Base-by-base conservation (phyloP, 2,329 filamentous ascomycete species). In the Calonectria hawksworthii region DNA sequence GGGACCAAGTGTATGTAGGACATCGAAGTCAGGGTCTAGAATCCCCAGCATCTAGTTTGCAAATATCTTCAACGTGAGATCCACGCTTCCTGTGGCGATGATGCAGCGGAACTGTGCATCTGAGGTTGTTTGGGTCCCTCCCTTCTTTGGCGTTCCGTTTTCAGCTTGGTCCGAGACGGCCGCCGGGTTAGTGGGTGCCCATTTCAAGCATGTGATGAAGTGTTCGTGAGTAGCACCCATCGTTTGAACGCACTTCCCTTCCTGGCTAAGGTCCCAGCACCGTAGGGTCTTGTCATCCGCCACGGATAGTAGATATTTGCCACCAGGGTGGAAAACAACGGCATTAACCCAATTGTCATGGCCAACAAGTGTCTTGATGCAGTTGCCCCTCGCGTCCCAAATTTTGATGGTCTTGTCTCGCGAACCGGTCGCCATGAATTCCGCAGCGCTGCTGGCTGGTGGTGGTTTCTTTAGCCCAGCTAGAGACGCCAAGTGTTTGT, bases 311-410 rank as follows among this genome's bases (percentile, higher is more conserved):
- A 99, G 90, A 81, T 97, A 98, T 85, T 96, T 98, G 51, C 96
- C 96, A 11, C 95, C 94, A 0, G 96, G 96, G 81, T 98, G 96
- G 84, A 98, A 99, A 16, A 95, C 92, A 7, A 98, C 86, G 0
- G 91, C 94, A 38, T 95, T 92, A 10, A 99, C 92, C 96, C 96
- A 99, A 83, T 98, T 98, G 84, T 98, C 96, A 83, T 98, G 96
- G 2, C 96, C 96, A 1, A 93, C 87, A 2, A 99, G 88, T 0
- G 94, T 97, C 84, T 95, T 97, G 83, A 98, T 92, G 76, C 95
- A 92, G 16, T 93, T 95, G 36, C 96, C 96, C 68, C 95, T 91
- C 13, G 93, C 90, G 83, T 98, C 95, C 95, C 96, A 98, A 5
- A 99, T 86, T 80, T 93, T 93, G 82, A 99, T 98, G 0, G 93